Evolutionary conservation across 306 rosid genomes (phyloP).

Genomic region (Abrus pulchellus): DNA sequence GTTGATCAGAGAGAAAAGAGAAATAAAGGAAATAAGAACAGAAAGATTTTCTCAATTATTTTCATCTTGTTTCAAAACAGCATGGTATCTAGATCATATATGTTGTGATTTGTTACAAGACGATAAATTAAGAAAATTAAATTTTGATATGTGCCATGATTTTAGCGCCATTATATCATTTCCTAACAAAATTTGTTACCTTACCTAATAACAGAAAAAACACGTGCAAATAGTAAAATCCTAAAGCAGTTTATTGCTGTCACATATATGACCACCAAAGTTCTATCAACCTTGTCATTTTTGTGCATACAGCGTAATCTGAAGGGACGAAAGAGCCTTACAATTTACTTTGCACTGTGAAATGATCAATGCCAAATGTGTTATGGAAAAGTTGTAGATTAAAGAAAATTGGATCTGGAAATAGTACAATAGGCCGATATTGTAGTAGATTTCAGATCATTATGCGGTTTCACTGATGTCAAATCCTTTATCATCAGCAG

Average conservation of each 20-base stretch:
- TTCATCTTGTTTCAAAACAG: too few species aligned
- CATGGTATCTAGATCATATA: too few species aligned
- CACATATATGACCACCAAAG: not conserved
- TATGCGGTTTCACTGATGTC: slow-evolving; percentile 36
- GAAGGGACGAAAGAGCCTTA: slow-evolving; percentile 22
- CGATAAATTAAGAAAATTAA: too few species aligned
- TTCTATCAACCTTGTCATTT: not conserved
- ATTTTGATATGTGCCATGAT: too few species aligned
- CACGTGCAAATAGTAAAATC: too few species aligned
- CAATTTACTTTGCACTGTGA: slow-evolving; percentile 7
- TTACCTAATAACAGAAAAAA: too few species aligned
- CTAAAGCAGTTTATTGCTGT: too few species aligned
- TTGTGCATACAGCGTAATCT: not conserved
- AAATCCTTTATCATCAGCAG: slow-evolving; percentile 30
- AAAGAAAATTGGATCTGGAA: slow-evolving; percentile 22
- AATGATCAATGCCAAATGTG: slow-evolving; percentile 22
- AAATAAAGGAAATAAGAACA: too few species aligned
- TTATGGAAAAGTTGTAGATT: not conserved
- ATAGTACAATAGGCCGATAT: slow-evolving; percentile 19
- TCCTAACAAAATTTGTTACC: too few species aligned
- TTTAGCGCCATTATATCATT: too few species aligned
- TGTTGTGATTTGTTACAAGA: too few species aligned
- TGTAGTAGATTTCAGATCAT: slow-evolving; percentile 20
- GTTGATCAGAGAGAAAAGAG: not conserved
- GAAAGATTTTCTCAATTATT: too few species aligned